Conservation (phyloP, 257 asterid species). For the Ballota nigra region DNA sequence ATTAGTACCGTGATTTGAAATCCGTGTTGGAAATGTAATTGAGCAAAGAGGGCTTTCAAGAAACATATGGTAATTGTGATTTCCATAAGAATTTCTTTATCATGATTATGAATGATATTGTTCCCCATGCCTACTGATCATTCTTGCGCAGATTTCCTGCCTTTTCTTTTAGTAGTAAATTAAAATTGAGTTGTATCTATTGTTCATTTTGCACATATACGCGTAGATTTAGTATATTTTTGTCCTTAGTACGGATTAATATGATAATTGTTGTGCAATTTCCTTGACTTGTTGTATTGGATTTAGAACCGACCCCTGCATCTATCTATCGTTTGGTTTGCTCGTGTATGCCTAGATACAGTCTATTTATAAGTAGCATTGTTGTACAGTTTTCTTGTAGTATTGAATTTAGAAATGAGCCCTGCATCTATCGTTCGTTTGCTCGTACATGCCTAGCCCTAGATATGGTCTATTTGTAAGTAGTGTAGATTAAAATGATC, state of each 20-base stretch:
- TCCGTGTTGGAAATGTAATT: neutral
- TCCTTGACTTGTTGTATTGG: too few species aligned
- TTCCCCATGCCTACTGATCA: slow-evolving; percentile 26
- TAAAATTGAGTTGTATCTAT: neutral
- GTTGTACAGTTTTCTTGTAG: neutral
- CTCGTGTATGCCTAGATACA: too few species aligned
- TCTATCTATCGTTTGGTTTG: neutral
- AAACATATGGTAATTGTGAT: slow-evolving; percentile 11
- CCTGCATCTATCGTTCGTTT: neutral
- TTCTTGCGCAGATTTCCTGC: neutral
- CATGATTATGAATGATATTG: slow-evolving; percentile 27
- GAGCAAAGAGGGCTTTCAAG: slow-evolving; percentile 19
- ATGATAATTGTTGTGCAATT: too few species aligned
- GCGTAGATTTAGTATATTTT: too few species aligned
- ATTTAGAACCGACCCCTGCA: neutral
- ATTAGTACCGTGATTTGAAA: slow-evolving; percentile 13
- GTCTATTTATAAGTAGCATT: too few species aligned
- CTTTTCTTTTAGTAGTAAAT: neutral
- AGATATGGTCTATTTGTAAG: neutral
- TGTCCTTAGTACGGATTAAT: too few species aligned
- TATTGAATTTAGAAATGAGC: neutral
- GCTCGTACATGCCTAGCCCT: neutral
- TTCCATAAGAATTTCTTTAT: neutral
- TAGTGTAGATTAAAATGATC: neutral
- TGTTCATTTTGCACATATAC: neutral